Percentiles rank a stretch among this genome's conserved stretches.
These are phyloP conservation scores for Leishmania aethiopica DNA, from an alignment of 208 protist species.

Conservation along the genomic window DNA sequence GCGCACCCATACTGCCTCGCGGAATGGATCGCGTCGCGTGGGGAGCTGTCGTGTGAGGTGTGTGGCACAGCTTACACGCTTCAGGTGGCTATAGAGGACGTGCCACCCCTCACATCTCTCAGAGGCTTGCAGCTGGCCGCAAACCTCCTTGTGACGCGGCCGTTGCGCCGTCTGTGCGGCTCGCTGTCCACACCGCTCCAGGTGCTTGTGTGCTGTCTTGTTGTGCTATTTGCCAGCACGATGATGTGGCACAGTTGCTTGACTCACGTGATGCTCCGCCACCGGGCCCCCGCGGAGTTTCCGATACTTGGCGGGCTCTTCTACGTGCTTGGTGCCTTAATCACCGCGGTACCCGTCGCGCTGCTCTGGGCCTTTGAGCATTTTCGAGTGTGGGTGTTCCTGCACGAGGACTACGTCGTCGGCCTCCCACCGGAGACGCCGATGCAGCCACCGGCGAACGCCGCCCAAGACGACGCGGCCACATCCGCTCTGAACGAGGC, in stretches of 20 bases:
- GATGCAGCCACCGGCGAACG: neutral
- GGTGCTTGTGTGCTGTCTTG: slow-evolving; percentile 2
- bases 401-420: slow-evolving; percentile 22
- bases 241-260: slow-evolving; percentile 1
- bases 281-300: neutral
- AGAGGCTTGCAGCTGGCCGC: slow-evolving; percentile 1
- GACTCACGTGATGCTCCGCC: neutral
- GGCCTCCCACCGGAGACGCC: slow-evolving; percentile 23
- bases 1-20: slow-evolving; percentile 36
- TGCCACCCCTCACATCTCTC: slow-evolving; percentile 7
- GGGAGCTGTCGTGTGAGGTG: slow-evolving; percentile 30
- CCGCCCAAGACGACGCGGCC: slow-evolving; percentile 3
- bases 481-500: slow-evolving; percentile 8
- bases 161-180: neutral
- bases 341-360: neutral
- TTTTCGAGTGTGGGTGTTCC: slow-evolving; percentile 20
- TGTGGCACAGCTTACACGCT: slow-evolving; percentile 27
- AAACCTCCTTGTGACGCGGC: slow-evolving; percentile 2
- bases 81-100: slow-evolving; percentile 14
- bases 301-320: neutral
- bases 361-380: slow-evolving; percentile 16
- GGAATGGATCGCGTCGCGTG: slow-evolving; percentile 26
- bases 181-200: slow-evolving; percentile 1
- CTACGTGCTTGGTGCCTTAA: neutral
- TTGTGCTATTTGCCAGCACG: neutral